Evolutionary conservation across 2,329 filamentous ascomycete species (phyloP), one percentile per base, ranked within the genome.

Genomic region (Pseudodiploospora longispora): DNA sequence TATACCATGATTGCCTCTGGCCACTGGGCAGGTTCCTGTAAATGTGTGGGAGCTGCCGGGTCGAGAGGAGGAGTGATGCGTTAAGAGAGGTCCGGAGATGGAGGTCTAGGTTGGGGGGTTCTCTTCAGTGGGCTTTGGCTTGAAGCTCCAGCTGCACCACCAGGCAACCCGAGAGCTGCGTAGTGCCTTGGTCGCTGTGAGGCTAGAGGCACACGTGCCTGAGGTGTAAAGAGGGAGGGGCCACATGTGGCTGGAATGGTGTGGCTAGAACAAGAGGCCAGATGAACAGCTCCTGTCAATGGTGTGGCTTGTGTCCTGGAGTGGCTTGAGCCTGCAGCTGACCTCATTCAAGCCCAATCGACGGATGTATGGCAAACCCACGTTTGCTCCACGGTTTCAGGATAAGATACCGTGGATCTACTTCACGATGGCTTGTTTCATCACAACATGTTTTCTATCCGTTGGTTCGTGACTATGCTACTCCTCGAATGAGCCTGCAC

Each of bases 121-220:
- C 40, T 41, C 34, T 32, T 35, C 31, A 27, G 36, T 56, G 54
- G 58, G 51, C 43, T 30, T 43, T 40, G 42, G 34, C 47, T 54
- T 60, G 59, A 58, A 63, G 60, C 59, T 63, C 58, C 52, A 49
- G 46, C 50, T 44, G 47, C 38, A 52, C 50, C 52, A 52, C 61
- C 64, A 68, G 66, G 66, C 66, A 68, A 61, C 65, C 64, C 59
- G 62, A 56, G 61, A 68, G 66, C 64, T 68, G 64, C 65, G 65
- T 64, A 57, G 57, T 58, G 54, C 56, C 50, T 44, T 49, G 52
- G 46, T 42, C 47, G 43, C 40, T 43, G 48, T 55, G 50, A 59
- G 55, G 57, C 57, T 59, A 53, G 52, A 47, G 40, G 10, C 33
- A 19, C 37, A 10, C 40, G 27, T 63, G 60, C 60, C 60, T 63